phyloP scores from a whole-genome alignment of 352 stramenopile species.

The Pythium rishiriense region DNA sequence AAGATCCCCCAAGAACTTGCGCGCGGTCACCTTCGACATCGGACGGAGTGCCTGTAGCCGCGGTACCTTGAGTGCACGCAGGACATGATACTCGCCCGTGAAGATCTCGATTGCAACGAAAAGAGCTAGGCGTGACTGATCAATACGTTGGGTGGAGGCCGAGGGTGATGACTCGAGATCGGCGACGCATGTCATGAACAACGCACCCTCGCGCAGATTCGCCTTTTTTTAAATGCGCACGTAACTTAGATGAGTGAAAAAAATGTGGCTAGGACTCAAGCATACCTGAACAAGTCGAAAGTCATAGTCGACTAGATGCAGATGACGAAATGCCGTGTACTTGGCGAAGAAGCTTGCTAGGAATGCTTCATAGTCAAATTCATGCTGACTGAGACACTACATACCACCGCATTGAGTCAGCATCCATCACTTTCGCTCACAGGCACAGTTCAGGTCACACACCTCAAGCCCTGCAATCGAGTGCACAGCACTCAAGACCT shows the following conservation, averaged over 20 bases:
- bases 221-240: conserved; percentile 23
- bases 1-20: conserved; percentile 34
- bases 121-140: conserved; percentile 33
- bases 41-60: conserved; percentile 29
- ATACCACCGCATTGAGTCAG: neutral
- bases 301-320: conserved; percentile 66
- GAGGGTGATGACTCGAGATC: conserved; percentile 33
- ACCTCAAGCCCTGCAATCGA: conserved; percentile 6
- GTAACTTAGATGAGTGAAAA: neutral
- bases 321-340: conserved; percentile 39
- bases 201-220: conserved; percentile 26
- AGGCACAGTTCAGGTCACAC: neutral
- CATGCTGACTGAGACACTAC: conserved; percentile 46
- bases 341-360: conserved; percentile 45
- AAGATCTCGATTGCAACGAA: conserved; percentile 48
- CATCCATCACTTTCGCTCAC: neutral
- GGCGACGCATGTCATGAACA: conserved; percentile 55
- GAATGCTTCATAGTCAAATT: conserved; percentile 64
- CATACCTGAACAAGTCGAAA: conserved; percentile 50
- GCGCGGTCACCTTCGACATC: conserved; percentile 34
- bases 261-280: neutral
- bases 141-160: conserved; percentile 5
- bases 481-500: neutral
- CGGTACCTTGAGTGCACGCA: conserved; percentile 50
- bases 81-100: conserved; percentile 41